Evolutionary conservation across 2,329 filamentous ascomycete species (phyloP).

Genomic region (Waltergamsia citrina): DNA sequence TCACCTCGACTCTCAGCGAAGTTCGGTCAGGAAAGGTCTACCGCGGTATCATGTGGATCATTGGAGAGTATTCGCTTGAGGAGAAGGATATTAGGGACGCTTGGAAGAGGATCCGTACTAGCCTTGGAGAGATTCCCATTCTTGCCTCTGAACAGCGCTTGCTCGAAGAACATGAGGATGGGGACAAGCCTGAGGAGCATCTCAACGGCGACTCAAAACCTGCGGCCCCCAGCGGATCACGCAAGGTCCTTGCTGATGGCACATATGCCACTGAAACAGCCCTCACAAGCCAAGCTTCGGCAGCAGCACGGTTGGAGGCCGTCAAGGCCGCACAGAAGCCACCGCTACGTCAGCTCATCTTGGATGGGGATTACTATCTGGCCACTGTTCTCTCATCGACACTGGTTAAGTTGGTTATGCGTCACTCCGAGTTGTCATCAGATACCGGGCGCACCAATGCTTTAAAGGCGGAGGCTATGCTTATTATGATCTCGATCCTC

Average conservation of each 20-base stretch:
- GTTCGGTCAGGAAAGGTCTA: constrained; percentile 97
- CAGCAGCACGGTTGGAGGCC: constrained; percentile 84
- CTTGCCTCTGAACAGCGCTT: constrained; percentile 89
- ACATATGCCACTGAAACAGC: constrained; percentile 97
- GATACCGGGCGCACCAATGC: constrained; percentile 86
- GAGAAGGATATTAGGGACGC: constrained; percentile 91
- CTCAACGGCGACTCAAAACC: constrained; percentile 73
- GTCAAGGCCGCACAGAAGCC: constrained; percentile 97
- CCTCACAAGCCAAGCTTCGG: constrained; percentile 83
- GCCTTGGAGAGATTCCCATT: constrained; percentile 93
- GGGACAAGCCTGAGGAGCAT: constrained; percentile 54
- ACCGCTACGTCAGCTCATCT: constrained; percentile 84
- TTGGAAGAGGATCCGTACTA: constrained; percentile 92
- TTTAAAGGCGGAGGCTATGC: constrained; percentile 91
- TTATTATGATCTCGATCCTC: constrained; percentile 99
- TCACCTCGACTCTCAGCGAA: constrained; percentile 85
- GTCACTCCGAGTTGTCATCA: constrained; percentile 84
- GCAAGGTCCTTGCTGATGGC: constrained; percentile 89
- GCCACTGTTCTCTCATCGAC: constrained; percentile 93
- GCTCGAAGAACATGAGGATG: constrained; percentile 73
- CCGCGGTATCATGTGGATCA: constrained; percentile 91
- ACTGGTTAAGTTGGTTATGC: constrained; percentile 95
- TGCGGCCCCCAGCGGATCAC: constrained; percentile 69
- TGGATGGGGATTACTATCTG: constrained; percentile 95
- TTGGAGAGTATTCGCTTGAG: constrained; percentile 93